These are phyloP conservation scores for Colletotrichum sp. DNA, from an alignment of 2,329 filamentous ascomycete genomes.

Conservation along the genomic window DNA sequence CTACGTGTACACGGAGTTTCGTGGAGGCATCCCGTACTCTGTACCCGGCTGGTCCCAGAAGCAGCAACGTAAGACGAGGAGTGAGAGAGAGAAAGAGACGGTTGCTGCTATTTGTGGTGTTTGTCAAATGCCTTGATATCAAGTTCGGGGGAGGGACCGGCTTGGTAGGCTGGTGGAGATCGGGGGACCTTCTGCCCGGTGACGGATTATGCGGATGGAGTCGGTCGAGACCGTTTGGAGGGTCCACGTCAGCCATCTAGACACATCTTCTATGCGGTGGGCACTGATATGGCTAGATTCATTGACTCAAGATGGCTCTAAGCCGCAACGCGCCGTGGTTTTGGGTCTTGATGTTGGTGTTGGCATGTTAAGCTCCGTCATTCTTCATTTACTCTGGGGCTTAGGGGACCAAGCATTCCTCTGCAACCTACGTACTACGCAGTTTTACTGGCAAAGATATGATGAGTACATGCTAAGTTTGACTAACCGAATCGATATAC, in stretches of 20 bases:
- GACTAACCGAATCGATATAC: not conserved
- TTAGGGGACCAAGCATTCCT: not conserved
- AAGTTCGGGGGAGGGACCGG: not conserved
- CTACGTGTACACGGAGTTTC: not conserved
- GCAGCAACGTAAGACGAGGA: not conserved
- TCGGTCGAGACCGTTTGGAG: slow-evolving; percentile 8
- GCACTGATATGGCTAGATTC: not conserved
- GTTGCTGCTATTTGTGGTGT: slow-evolving; percentile 8
- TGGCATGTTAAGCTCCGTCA: not conserved
- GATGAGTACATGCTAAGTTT: not conserved
- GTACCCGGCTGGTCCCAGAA: not conserved
- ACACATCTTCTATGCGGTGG: not conserved
- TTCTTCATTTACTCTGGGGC: not conserved
- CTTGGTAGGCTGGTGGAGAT: not conserved
- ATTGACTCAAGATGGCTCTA: not conserved
- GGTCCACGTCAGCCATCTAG: not conserved
- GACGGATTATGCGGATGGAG: slow-evolving; percentile 4
- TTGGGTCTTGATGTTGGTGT: not conserved
- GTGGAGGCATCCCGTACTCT: not conserved
- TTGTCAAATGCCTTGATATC: not conserved
- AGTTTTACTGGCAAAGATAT: not conserved
- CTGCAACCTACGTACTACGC: not conserved
- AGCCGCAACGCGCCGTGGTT: not conserved
- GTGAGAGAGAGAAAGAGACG: not conserved
- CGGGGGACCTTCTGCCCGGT: not conserved